phyloP scores from a whole-genome alignment of 2,329 filamentous ascomycete species.

The Ophiognomonia clavigignenti-juglandacearum region DNA sequence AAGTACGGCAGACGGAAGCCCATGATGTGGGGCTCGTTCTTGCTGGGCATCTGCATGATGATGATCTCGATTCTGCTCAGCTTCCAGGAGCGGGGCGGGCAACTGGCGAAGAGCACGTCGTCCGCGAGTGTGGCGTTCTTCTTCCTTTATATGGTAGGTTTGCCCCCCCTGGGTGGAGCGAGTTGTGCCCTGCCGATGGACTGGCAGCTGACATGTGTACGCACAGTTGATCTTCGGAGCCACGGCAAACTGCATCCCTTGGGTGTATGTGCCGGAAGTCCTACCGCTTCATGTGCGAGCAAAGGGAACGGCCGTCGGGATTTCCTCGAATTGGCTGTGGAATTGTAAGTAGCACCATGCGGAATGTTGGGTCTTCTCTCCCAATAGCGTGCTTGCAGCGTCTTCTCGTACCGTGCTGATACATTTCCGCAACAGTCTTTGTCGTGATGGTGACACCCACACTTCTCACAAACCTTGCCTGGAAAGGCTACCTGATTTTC shows the following conservation, averaged over 20 bases:
- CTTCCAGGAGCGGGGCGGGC: constrained; percentile 13
- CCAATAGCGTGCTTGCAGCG: too few relatives aligned
- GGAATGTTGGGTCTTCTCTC: too few relatives aligned
- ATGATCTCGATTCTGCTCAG: constrained; percentile 31
- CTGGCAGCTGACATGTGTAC: constrained; percentile 8
- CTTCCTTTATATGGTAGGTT: constrained; percentile 24
- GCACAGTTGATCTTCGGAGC: constrained; percentile 23
- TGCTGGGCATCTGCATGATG: constrained; percentile 31
- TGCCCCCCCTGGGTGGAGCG: too few relatives aligned
- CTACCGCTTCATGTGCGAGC: constrained; percentile 28
- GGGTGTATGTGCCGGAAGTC: constrained; percentile 33
- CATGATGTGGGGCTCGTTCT: constrained; percentile 36
- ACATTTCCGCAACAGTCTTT: too few relatives aligned
- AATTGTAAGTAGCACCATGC: too few relatives aligned
- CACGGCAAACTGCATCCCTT: constrained; percentile 30
- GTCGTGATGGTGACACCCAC: constrained; percentile 47
- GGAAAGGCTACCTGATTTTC: constrained; percentile 50
- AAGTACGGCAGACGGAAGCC: constrained; percentile 32
- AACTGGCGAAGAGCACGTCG: constrained; percentile 17
- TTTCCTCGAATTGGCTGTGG: constrained; percentile 31
- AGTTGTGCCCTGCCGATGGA: background rate
- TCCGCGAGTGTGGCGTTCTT: constrained; percentile 31
- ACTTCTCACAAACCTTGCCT: constrained; percentile 40
- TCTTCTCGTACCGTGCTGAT: too few relatives aligned
- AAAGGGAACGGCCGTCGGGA: constrained; percentile 28